Conservation (phyloP, 768 basidiomycete genomes). For the Calocybe indica region DNA sequence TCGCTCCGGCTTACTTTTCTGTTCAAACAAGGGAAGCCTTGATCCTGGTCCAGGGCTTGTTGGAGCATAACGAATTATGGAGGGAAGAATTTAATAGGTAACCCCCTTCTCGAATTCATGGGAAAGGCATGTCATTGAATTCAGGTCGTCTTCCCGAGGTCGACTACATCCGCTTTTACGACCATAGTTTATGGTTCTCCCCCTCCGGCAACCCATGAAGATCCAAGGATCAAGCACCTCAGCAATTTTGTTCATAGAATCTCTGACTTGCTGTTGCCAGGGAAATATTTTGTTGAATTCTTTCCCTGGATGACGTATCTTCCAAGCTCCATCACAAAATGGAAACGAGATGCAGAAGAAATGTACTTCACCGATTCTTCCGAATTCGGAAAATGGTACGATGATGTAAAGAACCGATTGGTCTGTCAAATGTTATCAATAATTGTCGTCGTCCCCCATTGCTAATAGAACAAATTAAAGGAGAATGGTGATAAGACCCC, state of each 20-base stretch:
- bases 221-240: neutral
- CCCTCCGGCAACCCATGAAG: neutral
- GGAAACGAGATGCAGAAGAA: slow-evolving; percentile 2
- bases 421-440: neutral
- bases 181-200: slow-evolving; percentile 3
- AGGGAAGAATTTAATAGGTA: slow-evolving; percentile 4
- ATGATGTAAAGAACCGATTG: slow-evolving; percentile 1
- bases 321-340: neutral
- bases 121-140: neutral
- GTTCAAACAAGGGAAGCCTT: slow-evolving; percentile 3
- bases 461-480: neutral
- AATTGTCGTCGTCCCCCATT: neutral
- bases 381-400: neutral
- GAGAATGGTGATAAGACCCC: neutral
- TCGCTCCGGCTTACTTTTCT: neutral
- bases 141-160: neutral
- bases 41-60: slow-evolving; percentile 1
- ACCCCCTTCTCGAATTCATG: neutral
- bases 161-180: slow-evolving; percentile 2
- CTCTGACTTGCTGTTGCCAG: neutral
- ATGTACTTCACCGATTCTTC: neutral
- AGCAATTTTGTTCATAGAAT: neutral
- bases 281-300: slow-evolving; percentile 1
- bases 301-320: slow-evolving; percentile 2
- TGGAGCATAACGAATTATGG: slow-evolving; percentile 2